Evolutionary conservation across 164 flowering plant genomes (phyloP).

Genomic region (Magnolia kwangsiensis): DNA sequence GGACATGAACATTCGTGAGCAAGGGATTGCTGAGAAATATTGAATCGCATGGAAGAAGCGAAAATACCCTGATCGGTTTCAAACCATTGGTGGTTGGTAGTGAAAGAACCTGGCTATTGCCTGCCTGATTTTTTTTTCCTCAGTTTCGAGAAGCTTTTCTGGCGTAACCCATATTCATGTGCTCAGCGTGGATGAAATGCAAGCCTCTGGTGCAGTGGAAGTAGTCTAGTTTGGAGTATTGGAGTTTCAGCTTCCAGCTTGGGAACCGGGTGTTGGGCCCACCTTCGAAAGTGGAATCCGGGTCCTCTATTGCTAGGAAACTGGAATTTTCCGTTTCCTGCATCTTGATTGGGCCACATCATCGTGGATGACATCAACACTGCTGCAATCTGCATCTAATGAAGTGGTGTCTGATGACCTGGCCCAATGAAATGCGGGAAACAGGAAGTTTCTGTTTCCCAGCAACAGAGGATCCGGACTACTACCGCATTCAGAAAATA

Average conservation of each 20-base stretch:
- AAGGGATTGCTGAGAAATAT: slow-evolving; percentile 50
- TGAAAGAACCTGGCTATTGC: slow-evolving; percentile 42
- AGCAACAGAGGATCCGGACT: neutral
- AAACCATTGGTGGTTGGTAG: slow-evolving; percentile 69
- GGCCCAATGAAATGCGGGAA: too few species aligned
- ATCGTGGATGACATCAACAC: too few species aligned
- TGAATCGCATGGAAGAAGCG: slow-evolving; percentile 44
- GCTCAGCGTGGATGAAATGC: slow-evolving; percentile 56
- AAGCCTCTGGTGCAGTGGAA: slow-evolving; percentile 41
- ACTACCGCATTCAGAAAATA: neutral
- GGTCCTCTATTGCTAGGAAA: too few species aligned
- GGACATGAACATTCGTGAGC: slow-evolving; percentile 47
- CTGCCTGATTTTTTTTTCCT: slow-evolving; percentile 23
- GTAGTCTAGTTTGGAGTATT: neutral
- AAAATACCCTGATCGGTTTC: slow-evolving; percentile 30
- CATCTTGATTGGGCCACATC: too few species aligned
- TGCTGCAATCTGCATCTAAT: too few species aligned
- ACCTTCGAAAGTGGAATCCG: too few species aligned
- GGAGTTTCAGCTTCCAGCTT: neutral
- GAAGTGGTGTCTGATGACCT: too few species aligned
- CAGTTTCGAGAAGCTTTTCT: slow-evolving; percentile 28
- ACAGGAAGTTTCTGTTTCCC: too few species aligned
- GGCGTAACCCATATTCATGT: slow-evolving; percentile 58
- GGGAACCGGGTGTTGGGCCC: neutral
- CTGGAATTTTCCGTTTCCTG: too few species aligned